These are phyloP conservation scores for Glycine latifolia DNA, from an alignment of 306 rosid species.

Conservation along the genomic window DNA sequence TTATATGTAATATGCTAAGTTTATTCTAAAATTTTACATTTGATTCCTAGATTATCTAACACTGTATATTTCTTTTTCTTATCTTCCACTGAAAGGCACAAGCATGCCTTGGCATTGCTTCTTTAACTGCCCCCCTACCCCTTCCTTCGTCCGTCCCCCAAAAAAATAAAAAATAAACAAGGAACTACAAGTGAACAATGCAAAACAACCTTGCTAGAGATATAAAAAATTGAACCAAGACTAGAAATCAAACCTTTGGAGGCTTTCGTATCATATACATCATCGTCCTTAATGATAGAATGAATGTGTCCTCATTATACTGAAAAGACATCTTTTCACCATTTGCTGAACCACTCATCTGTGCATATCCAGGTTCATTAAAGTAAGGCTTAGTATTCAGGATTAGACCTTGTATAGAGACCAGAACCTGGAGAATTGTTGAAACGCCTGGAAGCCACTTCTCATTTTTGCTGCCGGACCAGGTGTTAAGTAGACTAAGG, in stretches of 20 bases:
- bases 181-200: conserved; percentile 4
- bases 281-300: conserved; percentile 85
- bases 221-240: conserved; percentile 39
- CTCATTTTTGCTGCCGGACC: conserved; percentile 78
- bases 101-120: conserved; percentile 16
- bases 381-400: conserved; percentile 87
- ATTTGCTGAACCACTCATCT: conserved; percentile 53
- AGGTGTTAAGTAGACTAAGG: conserved; percentile 93
- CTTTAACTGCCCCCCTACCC: not conserved
- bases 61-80: not conserved
- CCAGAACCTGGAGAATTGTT: conserved; percentile 91
- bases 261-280: conserved; percentile 71
- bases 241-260: conserved; percentile 73
- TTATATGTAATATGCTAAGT: not conserved
- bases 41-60: not conserved
- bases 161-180: not conserved
- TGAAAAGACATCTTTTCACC: conserved; percentile 63
- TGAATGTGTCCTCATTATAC: conserved; percentile 74
- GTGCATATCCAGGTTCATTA: conserved; percentile 87
- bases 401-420: conserved; percentile 90
- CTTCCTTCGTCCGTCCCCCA: not conserved
- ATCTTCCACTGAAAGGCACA: conserved; percentile 29
- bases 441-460: conserved; percentile 84
- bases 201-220: conserved; percentile 27
- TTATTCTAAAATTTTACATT: not conserved